Evolutionary conservation across 2,329 filamentous ascomycete species (phyloP), one percentile per base, ranked within the genome.

Genomic region (Fulvia fulva): DNA sequence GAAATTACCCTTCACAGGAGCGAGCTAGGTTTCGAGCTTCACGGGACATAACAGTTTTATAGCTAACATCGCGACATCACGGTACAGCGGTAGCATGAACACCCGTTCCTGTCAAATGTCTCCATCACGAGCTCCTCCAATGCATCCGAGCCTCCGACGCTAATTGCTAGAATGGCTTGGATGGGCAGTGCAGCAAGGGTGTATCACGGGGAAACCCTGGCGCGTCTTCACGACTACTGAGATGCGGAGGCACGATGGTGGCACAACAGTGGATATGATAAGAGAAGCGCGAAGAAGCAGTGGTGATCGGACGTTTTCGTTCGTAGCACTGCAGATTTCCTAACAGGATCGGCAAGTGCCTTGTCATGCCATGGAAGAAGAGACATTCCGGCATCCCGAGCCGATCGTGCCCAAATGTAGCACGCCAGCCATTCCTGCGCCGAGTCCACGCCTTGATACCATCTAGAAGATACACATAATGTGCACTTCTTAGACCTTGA

Each of bases 401-500:
- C 58, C 56, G 51, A 54, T 51, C 58, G 52, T 56, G 57, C 59
- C 46, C 55, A 41, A 34, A 51, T 32, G 34, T 43, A 51, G 53
- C 55, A 51, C n/a, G 37, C 46, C 46, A 55, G 46, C 47, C 52
- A 52, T 44, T 54, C 28, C 57, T 59, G 52, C 62, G 62, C 62
- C 56, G 51, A 44, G 37, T 55, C 59, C 59, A 53, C 53, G 54
- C 57, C 62, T 43, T 54, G 47, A 57, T 51, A 49, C 47, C 55
- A 41, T 59, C 55, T 44, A 28, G 53, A 51, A 49, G 41, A 61
- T 57, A 45, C 56, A 55, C 43, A 21, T 51, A 14, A 50, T 37
- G 25, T 58, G 53, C 46, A 60, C 53, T 53, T 53, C 90, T 41
- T 96, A 99, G 78, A 99, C 94, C 91, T 99, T 99, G 92, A 99